Evolutionary conservation across 495 filamentous ascomycete species (phyloP), one percentile per base, ranked within the genome.

Genomic region (Choiromyces venosus): DNA sequence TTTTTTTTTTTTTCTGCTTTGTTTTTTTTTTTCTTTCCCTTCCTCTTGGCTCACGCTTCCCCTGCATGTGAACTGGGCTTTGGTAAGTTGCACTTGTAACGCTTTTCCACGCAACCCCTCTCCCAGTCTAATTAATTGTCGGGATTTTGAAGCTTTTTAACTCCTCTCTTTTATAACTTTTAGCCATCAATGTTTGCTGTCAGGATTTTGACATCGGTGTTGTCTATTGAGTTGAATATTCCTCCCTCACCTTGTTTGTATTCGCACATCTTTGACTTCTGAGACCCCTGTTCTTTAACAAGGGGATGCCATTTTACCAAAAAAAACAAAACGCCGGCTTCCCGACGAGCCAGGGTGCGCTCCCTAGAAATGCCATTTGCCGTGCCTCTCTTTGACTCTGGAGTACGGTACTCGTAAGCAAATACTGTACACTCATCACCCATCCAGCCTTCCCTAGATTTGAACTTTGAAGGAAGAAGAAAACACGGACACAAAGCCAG

Each of bases 401-500:
- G 29, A 61, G 52, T 61, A 8, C 52, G n/a, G n/a, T n/a, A n/a
- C n/a, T n/a, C 52, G 52, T 61, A 12, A 61, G 3, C 3, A 29
- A 61, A 29, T 29, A 61, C 40, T 0, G 14, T 42, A 42, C 40
- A 42, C 40, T 3, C 10, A n/a, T 52, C 44, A n/a, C 44, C 44
- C 44, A 52, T 25, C 44, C 42, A 46, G 19, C 42, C 42, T 46
- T 46, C 42, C 42, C 44, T n/a, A 25, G 52, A 61, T 61, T 61
- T 61, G 33, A 61, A 42, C 25, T 61, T 61, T 61, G 33, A 61
- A 42, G 37, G 44, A 9, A 52, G 46, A 71, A 38, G 67, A 46
- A 74, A 74, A 46, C 73, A 75, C 75, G 69, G 73, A 77, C 73
- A 72, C 66, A 75, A 65, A 72, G 72, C 25, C 39, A 37, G 67